These are phyloP conservation scores for Cladosporium phlei DNA, from an alignment of 2,329 filamentous ascomycete species.

Conservation along the genomic window DNA sequence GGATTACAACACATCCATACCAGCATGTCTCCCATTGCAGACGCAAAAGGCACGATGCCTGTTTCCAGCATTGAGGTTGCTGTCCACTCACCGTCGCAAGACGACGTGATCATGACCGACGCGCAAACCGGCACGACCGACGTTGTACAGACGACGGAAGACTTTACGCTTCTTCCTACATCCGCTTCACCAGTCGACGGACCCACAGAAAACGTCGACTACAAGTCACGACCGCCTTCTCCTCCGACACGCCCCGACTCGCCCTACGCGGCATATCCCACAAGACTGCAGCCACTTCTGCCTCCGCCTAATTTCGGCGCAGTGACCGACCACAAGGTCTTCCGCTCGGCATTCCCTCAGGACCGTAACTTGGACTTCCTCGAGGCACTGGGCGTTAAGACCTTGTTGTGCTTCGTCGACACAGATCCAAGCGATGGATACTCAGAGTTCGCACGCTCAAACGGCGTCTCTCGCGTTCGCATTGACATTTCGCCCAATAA, in stretches of 20 bases:
- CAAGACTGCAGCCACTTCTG: conserved; percentile 35
- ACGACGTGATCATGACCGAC: conserved; percentile 7
- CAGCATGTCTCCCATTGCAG: conserved; percentile 2
- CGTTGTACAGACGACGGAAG: background rate
- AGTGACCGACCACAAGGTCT: conserved; percentile 67
- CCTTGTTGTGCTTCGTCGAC: conserved; percentile 63
- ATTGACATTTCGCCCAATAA: conserved; percentile 87
- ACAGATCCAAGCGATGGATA: conserved; percentile 47
- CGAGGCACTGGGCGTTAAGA: conserved; percentile 64
- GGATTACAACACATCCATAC: background rate
- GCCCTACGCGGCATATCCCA: conserved; percentile 19
- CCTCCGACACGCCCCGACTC: conserved; percentile 20
- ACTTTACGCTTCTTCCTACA: background rate
- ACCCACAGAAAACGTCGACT: conserved; percentile 8
- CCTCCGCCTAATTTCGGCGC: conserved; percentile 72
- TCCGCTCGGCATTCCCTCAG: conserved; percentile 75
- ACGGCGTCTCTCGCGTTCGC: conserved; percentile 66
- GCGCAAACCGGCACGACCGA: background rate
- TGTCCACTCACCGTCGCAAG: background rate
- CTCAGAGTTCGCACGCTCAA: conserved; percentile 57
- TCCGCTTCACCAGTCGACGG: background rate
- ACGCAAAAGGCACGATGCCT: background rate
- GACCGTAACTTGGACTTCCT: conserved; percentile 67
- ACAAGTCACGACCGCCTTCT: conserved; percentile 23
- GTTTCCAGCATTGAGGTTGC: background rate